Conservation (phyloP, 2,329 filamentous ascomycete species). For the Diaporthe sp. region DNA sequence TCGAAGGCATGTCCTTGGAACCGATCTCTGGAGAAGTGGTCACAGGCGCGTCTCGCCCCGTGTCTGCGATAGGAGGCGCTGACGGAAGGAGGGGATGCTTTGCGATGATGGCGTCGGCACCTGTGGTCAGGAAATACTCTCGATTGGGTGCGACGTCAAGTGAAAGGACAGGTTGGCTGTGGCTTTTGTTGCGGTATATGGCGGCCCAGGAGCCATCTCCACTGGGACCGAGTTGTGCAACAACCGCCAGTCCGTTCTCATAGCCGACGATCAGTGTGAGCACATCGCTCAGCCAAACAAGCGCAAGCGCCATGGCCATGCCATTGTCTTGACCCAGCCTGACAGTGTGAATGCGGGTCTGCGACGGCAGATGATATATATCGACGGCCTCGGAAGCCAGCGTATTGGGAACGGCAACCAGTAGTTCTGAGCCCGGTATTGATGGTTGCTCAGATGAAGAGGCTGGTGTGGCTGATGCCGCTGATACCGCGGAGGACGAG, state of each 20-base stretch:
- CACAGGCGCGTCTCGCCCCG: slow-evolving; percentile 39
- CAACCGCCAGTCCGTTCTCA: slow-evolving; percentile 83
- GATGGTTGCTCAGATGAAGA: slow-evolving; percentile 20
- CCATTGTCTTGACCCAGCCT: slow-evolving; percentile 68
- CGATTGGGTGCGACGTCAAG: slow-evolving; percentile 67
- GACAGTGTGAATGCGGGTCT: slow-evolving; percentile 74
- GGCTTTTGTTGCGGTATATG: slow-evolving; percentile 76
- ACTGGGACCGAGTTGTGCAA: slow-evolving; percentile 66
- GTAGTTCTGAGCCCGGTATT: slow-evolving; percentile 57
- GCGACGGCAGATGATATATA: slow-evolving; percentile 84
- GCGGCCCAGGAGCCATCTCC: slow-evolving; percentile 59
- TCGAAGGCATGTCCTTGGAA: neutral
- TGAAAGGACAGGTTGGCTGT: slow-evolving; percentile 86
- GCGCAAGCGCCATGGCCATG: slow-evolving; percentile 89
- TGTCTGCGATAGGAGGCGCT: slow-evolving; percentile 27
- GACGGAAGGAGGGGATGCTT: slow-evolving; percentile 76
- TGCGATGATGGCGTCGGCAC: slow-evolving; percentile 83
- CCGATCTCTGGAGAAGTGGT: neutral
- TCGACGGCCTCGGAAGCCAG: slow-evolving; percentile 83
- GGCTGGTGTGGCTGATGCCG: slow-evolving; percentile 40
- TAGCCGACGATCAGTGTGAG: slow-evolving; percentile 82
- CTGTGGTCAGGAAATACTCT: slow-evolving; percentile 81
- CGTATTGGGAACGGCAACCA: slow-evolving; percentile 86
- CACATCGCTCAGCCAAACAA: slow-evolving; percentile 65
- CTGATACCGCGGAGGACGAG: slow-evolving; percentile 43